phyloP scores from a whole-genome alignment of 2,329 filamentous ascomycete species.

The Penicillium rolfsii region DNA sequence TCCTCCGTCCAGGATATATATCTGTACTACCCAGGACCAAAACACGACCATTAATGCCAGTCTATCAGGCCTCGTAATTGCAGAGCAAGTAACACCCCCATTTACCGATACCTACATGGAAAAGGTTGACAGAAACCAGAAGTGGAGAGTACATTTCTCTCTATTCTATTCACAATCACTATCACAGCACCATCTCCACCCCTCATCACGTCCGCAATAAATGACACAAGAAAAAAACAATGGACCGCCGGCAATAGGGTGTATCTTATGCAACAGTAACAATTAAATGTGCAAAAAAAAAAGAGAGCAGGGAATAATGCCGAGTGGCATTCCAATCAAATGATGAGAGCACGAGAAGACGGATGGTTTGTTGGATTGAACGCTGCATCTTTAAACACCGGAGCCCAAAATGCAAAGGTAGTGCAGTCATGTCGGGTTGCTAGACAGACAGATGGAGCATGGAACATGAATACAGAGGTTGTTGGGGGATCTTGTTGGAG shows the following conservation, averaged over 20 bases:
- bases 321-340: neutral
- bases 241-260: neutral
- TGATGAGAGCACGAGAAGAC: neutral
- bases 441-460: neutral
- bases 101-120: no score
- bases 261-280: slow-evolving; percentile 11
- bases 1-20: no score
- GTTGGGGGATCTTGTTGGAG: no score
- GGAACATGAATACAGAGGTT: neutral
- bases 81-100: no score
- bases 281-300: neutral
- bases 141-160: neutral
- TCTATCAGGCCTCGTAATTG: no score
- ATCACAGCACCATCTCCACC: neutral
- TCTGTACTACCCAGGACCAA: no score
- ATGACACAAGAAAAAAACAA: neutral
- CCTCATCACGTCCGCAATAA: neutral
- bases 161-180: neutral
- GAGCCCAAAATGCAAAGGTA: neutral
- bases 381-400: neutral
- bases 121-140: no score
- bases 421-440: neutral
- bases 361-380: neutral
- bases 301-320: neutral
- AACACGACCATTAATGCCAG: no score